phyloP scores from a whole-genome alignment of 805 yeast species.

The Kluyveromyces nonfermentans region DNA sequence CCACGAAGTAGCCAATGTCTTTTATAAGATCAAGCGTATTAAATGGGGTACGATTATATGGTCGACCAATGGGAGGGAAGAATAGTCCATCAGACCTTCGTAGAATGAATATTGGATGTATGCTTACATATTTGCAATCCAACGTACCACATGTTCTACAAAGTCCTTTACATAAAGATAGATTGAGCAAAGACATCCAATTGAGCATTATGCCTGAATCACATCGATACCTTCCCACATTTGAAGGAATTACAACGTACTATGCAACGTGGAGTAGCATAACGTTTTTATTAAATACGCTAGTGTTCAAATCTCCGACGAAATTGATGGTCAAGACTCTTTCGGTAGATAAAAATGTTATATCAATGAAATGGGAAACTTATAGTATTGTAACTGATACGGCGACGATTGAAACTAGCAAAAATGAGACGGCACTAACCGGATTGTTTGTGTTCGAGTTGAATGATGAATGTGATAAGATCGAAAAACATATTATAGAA shows the following conservation, averaged over 20 bases:
- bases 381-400: not conserved
- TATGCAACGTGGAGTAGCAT: constrained; percentile 48
- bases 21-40: not conserved
- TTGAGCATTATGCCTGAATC: constrained; percentile 50
- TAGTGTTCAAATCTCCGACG: constrained; percentile 26
- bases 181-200: constrained; percentile 38
- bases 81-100: not conserved
- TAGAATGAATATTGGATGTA: constrained; percentile 40
- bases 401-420: constrained; percentile 3
- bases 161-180: constrained; percentile 34
- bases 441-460: constrained; percentile 64
- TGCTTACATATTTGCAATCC: constrained; percentile 38
- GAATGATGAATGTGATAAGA: constrained; percentile 42
- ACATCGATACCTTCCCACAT: constrained; percentile 43
- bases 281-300: constrained; percentile 43
- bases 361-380: constrained; percentile 2
- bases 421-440: constrained; percentile 13
- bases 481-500: constrained; percentile 58
- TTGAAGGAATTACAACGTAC: constrained; percentile 49
- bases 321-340: constrained; percentile 14
- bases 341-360: not conserved
- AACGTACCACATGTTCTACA: constrained; percentile 43
- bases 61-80: not conserved
- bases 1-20: not conserved
- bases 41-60: not conserved